Conservation (phyloP, 2,329 filamentous ascomycete species). For the Fusarium oligoseptatum region DNA sequence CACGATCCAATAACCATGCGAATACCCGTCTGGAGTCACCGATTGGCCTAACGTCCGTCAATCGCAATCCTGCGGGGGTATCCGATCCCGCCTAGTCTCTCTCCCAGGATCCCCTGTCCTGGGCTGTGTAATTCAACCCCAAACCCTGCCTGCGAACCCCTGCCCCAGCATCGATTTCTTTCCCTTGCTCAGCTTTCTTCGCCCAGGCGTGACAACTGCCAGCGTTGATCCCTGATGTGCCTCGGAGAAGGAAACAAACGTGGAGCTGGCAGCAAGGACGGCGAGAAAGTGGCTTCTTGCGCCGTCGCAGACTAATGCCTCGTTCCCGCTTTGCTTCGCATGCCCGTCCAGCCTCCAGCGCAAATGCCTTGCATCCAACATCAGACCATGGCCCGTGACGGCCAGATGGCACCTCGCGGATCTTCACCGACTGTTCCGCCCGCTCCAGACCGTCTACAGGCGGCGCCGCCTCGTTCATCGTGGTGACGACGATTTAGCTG, state of each 20-base stretch:
- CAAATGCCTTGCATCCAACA: conserved; percentile 42
- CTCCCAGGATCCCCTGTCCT: conserved; percentile 25
- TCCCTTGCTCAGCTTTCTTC: conserved; percentile 12
- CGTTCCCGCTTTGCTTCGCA: conserved; percentile 44
- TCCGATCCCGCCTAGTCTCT: conserved; percentile 30
- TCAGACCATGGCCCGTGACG: conserved; percentile 33
- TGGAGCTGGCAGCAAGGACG: conserved; percentile 23
- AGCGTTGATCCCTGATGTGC: conserved; percentile 25
- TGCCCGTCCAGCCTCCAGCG: conserved; percentile 40
- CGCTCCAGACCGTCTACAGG: conserved; percentile 25
- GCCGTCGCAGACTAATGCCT: conserved; percentile 44
- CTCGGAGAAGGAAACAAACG: conserved; percentile 35
- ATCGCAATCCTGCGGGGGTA: conserved; percentile 47
- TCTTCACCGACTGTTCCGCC: conserved; percentile 46
- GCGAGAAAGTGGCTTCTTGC: conserved; percentile 30
- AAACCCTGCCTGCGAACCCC: conserved; percentile 17
- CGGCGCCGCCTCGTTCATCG: conserved; percentile 29
- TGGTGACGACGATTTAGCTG: conserved; percentile 25
- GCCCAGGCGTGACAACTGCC: conserved; percentile 27
- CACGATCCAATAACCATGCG: conserved; percentile 44
- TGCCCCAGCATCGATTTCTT: conserved; percentile 24
- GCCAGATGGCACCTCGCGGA: conserved; percentile 33
- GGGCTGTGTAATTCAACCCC: conserved; percentile 18
- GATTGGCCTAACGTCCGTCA: conserved; percentile 48
- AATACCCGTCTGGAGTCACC: conserved; percentile 27